phyloP scores from a whole-genome alignment of 2,329 filamentous ascomycete species.

The Alternaria metachromatica region DNA sequence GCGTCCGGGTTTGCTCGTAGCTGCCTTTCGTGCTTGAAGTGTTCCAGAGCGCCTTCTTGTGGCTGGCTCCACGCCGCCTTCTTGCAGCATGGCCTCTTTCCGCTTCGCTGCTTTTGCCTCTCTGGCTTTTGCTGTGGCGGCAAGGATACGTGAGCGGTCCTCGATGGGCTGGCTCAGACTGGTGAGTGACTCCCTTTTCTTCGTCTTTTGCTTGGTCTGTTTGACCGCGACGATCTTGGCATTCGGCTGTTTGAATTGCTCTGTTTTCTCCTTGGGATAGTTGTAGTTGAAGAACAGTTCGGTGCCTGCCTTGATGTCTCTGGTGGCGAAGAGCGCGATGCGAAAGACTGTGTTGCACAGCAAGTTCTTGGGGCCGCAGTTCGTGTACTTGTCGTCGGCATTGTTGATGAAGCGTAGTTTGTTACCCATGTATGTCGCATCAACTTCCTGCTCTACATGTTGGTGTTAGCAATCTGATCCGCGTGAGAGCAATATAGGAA shows the following conservation, averaged over 20 bases:
- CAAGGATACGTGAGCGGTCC: slow-evolving; percentile 1
- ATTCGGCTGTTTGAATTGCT: slow-evolving; percentile 31
- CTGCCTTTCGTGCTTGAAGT: slow-evolving; percentile 18
- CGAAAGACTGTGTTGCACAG: slow-evolving; percentile 77
- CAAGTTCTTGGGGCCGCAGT: slow-evolving; percentile 71
- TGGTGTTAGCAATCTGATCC: slow-evolving; percentile 7
- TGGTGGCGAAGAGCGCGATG: slow-evolving; percentile 74
- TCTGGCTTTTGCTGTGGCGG: slow-evolving; percentile 18
- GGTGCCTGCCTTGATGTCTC: slow-evolving; percentile 72
- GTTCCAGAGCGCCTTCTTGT: neutral
- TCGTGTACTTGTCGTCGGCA: slow-evolving; percentile 61
- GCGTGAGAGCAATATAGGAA: neutral
- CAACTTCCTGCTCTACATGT: slow-evolving; percentile 60
- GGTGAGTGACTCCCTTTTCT: slow-evolving; percentile 5
- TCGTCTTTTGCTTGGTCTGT: slow-evolving; percentile 11
- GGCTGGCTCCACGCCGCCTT: neutral
- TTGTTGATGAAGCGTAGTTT: slow-evolving; percentile 86
- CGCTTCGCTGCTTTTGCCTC: slow-evolving; percentile 21
- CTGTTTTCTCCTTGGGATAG: slow-evolving; percentile 29
- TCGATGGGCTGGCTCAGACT: neutral
- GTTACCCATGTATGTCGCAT: slow-evolving; percentile 79
- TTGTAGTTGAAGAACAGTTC: slow-evolving; percentile 86
- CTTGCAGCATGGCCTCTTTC: slow-evolving; percentile 9
- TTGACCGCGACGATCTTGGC: slow-evolving; percentile 20
- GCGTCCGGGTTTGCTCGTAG: neutral